Base-by-base conservation (phyloP, 768 basidiomycete species). In the Baorangia bicolor region DNA sequence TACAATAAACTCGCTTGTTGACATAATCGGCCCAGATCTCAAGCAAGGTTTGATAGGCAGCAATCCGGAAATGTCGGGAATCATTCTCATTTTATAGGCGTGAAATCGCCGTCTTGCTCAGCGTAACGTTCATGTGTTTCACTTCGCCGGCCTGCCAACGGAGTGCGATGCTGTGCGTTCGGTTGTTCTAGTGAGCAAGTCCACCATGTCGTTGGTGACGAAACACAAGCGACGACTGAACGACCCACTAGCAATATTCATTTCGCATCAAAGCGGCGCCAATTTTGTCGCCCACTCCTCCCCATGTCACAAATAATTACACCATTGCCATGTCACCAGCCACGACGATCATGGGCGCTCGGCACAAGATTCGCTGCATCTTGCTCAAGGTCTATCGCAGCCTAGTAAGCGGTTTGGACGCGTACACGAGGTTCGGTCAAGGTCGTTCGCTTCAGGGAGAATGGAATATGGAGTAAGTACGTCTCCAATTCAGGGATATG, bases 261-360 rank as follows among this genome's bases (percentile, higher is more conserved):
- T 34, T 42, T 28, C 6, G 25, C 23, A 31, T 39, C 20, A 37
- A 37, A 21, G 37, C 38, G 18, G 30, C 21, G 39, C 18, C 39
- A 42, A 55, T 27, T 35, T 33, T 5, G 31, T 42, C 4, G n/a
- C 16, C 23, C 4, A 13, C 21, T 33, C 10, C 16, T 7, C 25
- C 13, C 7, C 8, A 7, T 47, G 14, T 30, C 27, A 18, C 4
- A n/a, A 18, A 25, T 14, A 12, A 40, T 28, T 55, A 18, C n/a
- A 28, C 43, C 25, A 8, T 54, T 20, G 10, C 37, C 35, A 31
- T 45, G 23, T 25, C 57, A 27, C 37, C 12, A 7, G 18, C 48
- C 38, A 39, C 49, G 46, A 38, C 45, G 45, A 61, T 60, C 52
- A 46, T 61, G 46, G 40, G 49, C 53, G 45, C 53, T 60, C 45